A percentile compares a stretch with the other conserved stretches of the same genome.
These are phyloP conservation scores for Acrocalymma vagum DNA, from an alignment of 2,329 filamentous ascomycete genomes.

Conservation along the genomic window DNA sequence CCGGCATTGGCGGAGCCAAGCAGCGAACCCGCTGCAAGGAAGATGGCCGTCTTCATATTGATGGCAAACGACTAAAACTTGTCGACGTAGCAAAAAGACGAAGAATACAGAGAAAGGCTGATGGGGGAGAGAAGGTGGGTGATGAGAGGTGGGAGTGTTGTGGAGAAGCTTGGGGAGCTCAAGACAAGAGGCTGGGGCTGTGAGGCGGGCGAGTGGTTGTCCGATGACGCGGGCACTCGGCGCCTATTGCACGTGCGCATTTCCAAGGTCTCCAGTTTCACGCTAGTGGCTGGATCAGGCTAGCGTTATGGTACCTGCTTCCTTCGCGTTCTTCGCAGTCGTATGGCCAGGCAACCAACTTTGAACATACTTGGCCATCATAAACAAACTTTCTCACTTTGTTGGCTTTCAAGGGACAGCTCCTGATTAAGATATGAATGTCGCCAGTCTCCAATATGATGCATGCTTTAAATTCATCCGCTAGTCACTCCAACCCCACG, in stretches of 20 bases:
- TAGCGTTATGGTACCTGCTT: too few relatives aligned
- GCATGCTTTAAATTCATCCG: too few relatives aligned
- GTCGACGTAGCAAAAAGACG: slow-evolving; percentile 13
- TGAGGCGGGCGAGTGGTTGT: slow-evolving; percentile 18
- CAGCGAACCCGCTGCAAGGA: slow-evolving; percentile 81
- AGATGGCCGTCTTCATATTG: slow-evolving; percentile 83
- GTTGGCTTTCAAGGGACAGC: too few relatives aligned
- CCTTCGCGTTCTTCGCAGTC: too few relatives aligned
- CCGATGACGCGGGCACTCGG: slow-evolving; percentile 2
- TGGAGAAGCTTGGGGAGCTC: slow-evolving; percentile 22
- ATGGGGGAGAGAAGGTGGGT: slow-evolving; percentile 14
- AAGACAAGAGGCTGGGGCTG: slow-evolving; percentile 20
- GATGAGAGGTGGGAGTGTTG: slow-evolving; percentile 10
- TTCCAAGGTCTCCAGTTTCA: too few relatives aligned
- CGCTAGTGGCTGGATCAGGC: too few relatives aligned
- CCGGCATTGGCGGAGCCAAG: slow-evolving; percentile 84
- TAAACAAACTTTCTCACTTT: too few relatives aligned
- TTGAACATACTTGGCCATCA: too few relatives aligned
- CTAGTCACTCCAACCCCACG: too few relatives aligned
- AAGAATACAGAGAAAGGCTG: slow-evolving; percentile 19
- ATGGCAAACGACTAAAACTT: slow-evolving; percentile 18
- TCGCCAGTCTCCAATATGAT: too few relatives aligned
- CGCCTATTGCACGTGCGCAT: slow-evolving; percentile 5
- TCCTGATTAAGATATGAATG: too few relatives aligned
- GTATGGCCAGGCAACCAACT: too few relatives aligned